A percentile compares a stretch with the other conserved stretches of the same genome.
Evolutionary conservation across 331 rosid genomes (phyloP).

Genomic region (Acacia concinna): DNA sequence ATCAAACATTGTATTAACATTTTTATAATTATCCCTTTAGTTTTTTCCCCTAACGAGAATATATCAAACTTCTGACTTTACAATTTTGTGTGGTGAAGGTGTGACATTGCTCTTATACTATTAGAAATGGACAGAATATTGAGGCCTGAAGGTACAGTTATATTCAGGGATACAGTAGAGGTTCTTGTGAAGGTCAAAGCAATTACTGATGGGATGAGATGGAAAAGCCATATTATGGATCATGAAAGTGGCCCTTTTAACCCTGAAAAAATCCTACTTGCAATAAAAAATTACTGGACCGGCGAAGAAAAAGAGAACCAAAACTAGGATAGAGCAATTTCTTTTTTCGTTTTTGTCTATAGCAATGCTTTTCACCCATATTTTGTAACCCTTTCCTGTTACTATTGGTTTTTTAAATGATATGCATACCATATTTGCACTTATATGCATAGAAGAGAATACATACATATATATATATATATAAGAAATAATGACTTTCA

Average conservation of each 20-base stretch:
- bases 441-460: no score
- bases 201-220: constrained; percentile 72
- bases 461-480: no score
- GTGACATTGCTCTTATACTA: constrained; percentile 65
- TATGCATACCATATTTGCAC: no score
- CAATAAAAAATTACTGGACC: constrained; percentile 83
- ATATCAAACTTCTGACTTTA: constrained; percentile 11
- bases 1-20: no score
- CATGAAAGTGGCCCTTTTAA: constrained; percentile 94
- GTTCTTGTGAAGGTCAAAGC: constrained; percentile 67
- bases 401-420: background rate
- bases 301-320: constrained; percentile 43
- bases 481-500: background rate
- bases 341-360: background rate
- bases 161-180: constrained; percentile 88
- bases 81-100: constrained; percentile 51
- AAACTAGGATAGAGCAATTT: constrained; percentile 19
- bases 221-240: constrained; percentile 83
- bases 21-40: no score
- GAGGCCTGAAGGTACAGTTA: constrained; percentile 89
- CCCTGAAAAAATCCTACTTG: constrained; percentile 87
- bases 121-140: constrained; percentile 94
- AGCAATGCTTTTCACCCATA: background rate
- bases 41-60: background rate
- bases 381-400: background rate